These are phyloP conservation scores for Ustulina deusta DNA, from an alignment of 2,329 filamentous ascomycete species.

Conservation along the genomic window DNA sequence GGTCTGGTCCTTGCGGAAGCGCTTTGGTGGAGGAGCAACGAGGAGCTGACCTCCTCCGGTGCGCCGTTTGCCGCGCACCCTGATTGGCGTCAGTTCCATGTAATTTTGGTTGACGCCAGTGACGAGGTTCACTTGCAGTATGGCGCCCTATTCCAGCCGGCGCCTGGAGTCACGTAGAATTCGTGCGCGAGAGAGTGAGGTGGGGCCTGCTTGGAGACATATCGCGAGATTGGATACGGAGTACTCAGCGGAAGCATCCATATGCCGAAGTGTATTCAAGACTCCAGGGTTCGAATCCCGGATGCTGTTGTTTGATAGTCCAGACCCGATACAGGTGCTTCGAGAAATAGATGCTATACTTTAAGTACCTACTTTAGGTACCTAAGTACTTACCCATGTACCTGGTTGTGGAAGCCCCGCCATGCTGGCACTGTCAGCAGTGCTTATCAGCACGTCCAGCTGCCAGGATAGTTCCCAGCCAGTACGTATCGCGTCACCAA, in stretches of 20 bases:
- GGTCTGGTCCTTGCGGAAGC: constrained; percentile 22
- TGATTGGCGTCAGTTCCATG: constrained; percentile 64
- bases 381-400: too few species aligned
- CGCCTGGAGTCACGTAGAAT: neutral
- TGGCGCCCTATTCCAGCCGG: neutral
- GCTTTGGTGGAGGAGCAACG: constrained; percentile 29
- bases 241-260: neutral
- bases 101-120: neutral
- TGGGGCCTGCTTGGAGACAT: neutral
- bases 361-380: too few species aligned
- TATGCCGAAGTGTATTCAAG: neutral
- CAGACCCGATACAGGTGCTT: too few species aligned
- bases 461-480: constrained; percentile 1
- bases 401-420: too few species aligned
- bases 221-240: neutral
- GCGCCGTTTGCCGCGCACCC: constrained; percentile 60
- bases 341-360: too few species aligned
- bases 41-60: constrained; percentile 32
- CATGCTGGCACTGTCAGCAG: constrained; percentile 34
- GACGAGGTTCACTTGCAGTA: neutral
- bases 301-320: too few species aligned
- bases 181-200: neutral
- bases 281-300: neutral
- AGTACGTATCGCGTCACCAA: constrained; percentile 20
- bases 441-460: constrained; percentile 22